A percentile compares a stretch with the other conserved stretches of the same genome.
Evolutionary conservation across 2,329 filamentous ascomycete genomes (phyloP).

Genomic region (Cladophialophora carrionii): DNA sequence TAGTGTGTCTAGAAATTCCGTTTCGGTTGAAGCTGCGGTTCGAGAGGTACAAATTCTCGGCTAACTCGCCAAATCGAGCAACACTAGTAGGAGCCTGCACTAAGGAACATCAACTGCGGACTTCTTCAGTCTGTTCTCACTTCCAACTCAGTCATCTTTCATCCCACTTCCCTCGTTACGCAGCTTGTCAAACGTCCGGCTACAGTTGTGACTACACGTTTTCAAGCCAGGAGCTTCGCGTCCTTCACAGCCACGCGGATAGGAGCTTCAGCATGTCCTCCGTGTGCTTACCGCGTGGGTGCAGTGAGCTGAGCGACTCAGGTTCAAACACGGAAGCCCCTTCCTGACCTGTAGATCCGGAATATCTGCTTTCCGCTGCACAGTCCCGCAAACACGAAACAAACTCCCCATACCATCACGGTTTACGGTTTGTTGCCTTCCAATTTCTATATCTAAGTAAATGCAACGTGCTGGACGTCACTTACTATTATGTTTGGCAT

Average conservation of each 20-base stretch:
- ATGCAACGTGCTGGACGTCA: background rate
- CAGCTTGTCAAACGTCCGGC: constrained; percentile 13
- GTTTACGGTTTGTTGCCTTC: constrained; percentile 7
- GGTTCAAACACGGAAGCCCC: constrained; percentile 25
- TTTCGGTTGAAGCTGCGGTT: constrained; percentile 5
- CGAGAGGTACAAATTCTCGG: background rate
- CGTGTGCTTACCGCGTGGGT: constrained; percentile 9
- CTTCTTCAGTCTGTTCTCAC: background rate
- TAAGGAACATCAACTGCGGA: background rate
- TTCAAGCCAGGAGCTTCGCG: background rate
- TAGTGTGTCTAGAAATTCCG: background rate
- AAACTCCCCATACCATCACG: constrained; percentile 8
- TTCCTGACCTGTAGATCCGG: constrained; percentile 20
- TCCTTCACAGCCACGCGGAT: constrained; percentile 2
- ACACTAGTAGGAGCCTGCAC: background rate
- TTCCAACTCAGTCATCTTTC: background rate
- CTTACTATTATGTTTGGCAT: constrained; percentile 26
- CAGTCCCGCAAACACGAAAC: constrained; percentile 28
- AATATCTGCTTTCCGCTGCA: constrained; percentile 26
- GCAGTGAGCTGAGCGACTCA: constrained; percentile 21
- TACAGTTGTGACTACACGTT: constrained; percentile 7
- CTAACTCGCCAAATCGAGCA: background rate
- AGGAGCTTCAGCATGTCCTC: constrained; percentile 12
- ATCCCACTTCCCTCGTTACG: background rate
- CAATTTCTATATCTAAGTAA: constrained; percentile 1